Conservation (phyloP, 192 early-diverging fungal species). For the Phycomyces nitens region DNA sequence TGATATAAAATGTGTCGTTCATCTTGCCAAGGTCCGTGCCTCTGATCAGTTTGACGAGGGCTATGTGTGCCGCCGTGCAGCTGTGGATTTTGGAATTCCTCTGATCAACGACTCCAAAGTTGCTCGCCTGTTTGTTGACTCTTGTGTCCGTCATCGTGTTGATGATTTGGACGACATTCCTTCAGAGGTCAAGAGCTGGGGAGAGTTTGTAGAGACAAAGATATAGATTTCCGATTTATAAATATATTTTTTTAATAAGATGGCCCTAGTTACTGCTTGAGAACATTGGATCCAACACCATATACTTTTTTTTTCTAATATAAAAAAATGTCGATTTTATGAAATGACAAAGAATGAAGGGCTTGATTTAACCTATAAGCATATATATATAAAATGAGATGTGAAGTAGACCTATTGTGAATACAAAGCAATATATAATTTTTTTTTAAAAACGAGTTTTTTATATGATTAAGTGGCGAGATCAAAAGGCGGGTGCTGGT, state of each 20-base stretch:
- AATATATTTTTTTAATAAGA: too few species aligned
- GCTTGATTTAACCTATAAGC: too few species aligned
- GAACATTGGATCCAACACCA: too few species aligned
- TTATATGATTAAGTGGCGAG: too few species aligned
- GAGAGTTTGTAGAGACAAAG: constrained; percentile 60
- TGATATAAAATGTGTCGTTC: constrained; percentile 69
- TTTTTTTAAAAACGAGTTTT: too few species aligned
- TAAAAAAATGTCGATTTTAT: neutral
- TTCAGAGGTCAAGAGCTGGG: constrained; percentile 66
- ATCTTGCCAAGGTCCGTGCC: constrained; percentile 66
- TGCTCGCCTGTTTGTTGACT: constrained; percentile 90
- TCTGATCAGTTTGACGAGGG: constrained; percentile 52
- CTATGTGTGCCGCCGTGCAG: constrained; percentile 88
- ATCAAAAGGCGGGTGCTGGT: too few species aligned
- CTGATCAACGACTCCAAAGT: constrained; percentile 94
- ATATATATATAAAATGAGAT: too few species aligned
- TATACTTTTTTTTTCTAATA: neutral
- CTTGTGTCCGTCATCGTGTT: constrained; percentile 35
- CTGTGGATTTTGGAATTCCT: constrained; percentile 95
- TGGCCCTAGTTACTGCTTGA: too few species aligned
- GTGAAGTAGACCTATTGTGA: too few species aligned
- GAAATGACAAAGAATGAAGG: neutral
- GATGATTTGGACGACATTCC: constrained; percentile 40
- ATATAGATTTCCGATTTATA: constrained; percentile 19
- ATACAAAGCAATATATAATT: too few species aligned